A percentile compares a stretch with the other conserved stretches of the same genome.
phyloP scores from a whole-genome alignment of 2,329 filamentous ascomycete genomes.

The Trichoderma semiorbis region DNA sequence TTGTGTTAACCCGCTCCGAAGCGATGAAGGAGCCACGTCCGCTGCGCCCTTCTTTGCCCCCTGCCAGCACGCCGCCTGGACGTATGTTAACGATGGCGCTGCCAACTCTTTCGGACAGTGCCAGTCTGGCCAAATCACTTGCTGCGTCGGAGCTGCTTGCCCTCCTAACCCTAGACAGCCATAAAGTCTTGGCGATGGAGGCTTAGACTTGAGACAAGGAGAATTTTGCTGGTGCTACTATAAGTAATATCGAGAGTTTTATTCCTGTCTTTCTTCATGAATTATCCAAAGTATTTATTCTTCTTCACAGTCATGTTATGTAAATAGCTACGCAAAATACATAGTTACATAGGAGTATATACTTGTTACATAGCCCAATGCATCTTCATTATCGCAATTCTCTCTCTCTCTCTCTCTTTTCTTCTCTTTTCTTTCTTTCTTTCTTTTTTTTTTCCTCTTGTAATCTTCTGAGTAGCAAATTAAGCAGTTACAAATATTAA shows the following conservation, averaged over 20 bases:
- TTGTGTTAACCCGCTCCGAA: background rate
- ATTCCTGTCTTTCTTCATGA: background rate
- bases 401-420: too few relatives aligned
- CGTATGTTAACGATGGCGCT: background rate
- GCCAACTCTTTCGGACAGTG: background rate
- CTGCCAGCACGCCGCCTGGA: background rate
- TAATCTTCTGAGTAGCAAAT: background rate
- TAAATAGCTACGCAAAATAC: background rate
- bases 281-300: background rate
- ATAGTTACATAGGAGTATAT: background rate
- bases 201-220: background rate
- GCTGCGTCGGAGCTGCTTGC: background rate
- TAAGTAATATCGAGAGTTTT: background rate
- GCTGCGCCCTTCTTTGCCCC: background rate
- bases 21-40: background rate
- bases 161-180: background rate
- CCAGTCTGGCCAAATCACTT: background rate
- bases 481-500: background rate
- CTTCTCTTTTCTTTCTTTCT: too few relatives aligned
- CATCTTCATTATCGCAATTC: background rate
- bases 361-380: background rate
- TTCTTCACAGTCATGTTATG: background rate
- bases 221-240: background rate
- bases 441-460: too few relatives aligned
- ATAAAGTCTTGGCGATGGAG: background rate